Evolutionary conservation across 306 rosid species (phyloP).

Genomic region (Fragaria iinumae): DNA sequence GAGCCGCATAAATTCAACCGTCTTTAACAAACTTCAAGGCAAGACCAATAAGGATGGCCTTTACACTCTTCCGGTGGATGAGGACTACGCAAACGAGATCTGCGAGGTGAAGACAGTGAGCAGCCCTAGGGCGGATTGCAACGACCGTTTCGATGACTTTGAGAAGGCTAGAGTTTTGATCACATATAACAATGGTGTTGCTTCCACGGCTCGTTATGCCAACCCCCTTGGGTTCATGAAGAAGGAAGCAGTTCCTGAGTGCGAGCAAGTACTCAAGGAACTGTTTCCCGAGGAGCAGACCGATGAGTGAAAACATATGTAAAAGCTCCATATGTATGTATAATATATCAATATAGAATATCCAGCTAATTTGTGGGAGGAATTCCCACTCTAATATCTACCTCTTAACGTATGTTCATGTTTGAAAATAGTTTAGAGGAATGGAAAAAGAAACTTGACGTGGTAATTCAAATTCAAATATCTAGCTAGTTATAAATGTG

Average conservation of each 20-base stretch:
- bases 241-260: slow-evolving; percentile 5
- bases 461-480: too few relatives aligned
- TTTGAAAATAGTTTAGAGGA: not conserved
- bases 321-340: not conserved
- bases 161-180: slow-evolving; percentile 32
- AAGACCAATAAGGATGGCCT: slow-evolving; percentile 25
- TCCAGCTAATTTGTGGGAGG: not conserved
- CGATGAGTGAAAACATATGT: not conserved
- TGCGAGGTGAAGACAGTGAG: slow-evolving; percentile 25
- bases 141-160: not conserved
- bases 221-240: slow-evolving; percentile 63
- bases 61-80: slow-evolving; percentile 18
- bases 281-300: slow-evolving; percentile 28
- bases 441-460: not conserved
- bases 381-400: not conserved
- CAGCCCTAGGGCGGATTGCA: slow-evolving; percentile 10
- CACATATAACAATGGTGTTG: slow-evolving; percentile 41
- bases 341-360: not conserved
- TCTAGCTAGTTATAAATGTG: too few relatives aligned
- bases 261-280: slow-evolving; percentile 27
- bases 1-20: not conserved
- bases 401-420: not conserved
- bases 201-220: slow-evolving; percentile 26
- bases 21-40: not conserved
- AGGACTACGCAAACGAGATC: slow-evolving; percentile 43